Percentiles rank a stretch among this genome's conserved stretches.
phyloP scores from a whole-genome alignment of 768 basidiomycete genomes.

The Calvatia gigantea region DNA sequence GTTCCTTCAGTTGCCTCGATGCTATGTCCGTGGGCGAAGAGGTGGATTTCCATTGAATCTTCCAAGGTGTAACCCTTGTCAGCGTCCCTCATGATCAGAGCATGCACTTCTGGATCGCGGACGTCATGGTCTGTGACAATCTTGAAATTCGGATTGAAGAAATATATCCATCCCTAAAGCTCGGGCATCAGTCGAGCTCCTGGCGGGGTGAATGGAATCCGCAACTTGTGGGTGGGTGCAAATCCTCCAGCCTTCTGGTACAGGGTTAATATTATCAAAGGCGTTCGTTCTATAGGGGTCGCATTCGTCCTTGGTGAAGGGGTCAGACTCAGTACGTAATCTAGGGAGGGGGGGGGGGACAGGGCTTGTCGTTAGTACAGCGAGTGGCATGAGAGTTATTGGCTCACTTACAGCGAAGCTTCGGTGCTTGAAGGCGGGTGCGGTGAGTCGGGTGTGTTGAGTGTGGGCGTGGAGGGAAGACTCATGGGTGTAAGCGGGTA shows the following conservation, averaged over 20 bases:
- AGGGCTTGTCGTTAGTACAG: neutral
- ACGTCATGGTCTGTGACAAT: constrained; percentile 50
- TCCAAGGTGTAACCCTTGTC: constrained; percentile 28
- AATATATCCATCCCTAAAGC: constrained; percentile 50
- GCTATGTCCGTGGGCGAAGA: constrained; percentile 26
- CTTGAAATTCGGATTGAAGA: constrained; percentile 34
- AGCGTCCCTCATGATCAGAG: neutral
- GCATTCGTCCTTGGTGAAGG: neutral
- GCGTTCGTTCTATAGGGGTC: neutral
- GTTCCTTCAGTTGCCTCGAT: constrained; percentile 12
- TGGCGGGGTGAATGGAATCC: neutral
- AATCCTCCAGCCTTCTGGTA: constrained; percentile 31
- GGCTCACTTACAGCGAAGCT: neutral
- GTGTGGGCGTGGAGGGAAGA: neutral
- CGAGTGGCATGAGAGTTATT: neutral
- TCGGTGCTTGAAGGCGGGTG: neutral
- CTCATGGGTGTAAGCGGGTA: neutral
- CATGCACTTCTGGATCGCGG: constrained; percentile 27
- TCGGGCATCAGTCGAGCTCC: neutral
- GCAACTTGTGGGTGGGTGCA: constrained; percentile 38
- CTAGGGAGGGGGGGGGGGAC: too few species aligned
- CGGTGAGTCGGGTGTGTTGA: neutral
- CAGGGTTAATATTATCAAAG: neutral
- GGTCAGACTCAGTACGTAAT: neutral
- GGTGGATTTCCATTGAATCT: constrained; percentile 42